A percentile compares a stretch with the other conserved stretches of the same genome.
Conservation (phyloP, 164 flowering plant genomes). For the Stephania cephalantha region DNA sequence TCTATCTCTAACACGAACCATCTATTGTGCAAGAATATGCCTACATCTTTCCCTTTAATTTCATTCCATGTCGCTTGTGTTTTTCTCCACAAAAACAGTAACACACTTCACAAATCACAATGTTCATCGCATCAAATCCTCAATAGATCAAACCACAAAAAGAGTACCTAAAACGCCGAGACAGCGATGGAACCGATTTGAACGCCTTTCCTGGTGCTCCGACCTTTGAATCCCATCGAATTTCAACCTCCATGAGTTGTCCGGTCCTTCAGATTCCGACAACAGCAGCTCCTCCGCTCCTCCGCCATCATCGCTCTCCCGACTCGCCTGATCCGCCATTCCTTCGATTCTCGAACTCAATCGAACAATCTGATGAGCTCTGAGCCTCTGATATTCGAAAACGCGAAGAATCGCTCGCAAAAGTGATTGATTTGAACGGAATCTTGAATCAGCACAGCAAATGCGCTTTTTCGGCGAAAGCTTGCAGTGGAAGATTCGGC, state of each 20-base stretch:
- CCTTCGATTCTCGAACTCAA: not conserved
- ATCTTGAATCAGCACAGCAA: too few species aligned
- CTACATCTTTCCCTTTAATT: not conserved
- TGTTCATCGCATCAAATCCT: not conserved
- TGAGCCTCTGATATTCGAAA: not conserved
- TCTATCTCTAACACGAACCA: not conserved
- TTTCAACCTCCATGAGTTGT: constrained; percentile 75
- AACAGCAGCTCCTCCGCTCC: constrained; percentile 25
- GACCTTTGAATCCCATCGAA: constrained; percentile 60
- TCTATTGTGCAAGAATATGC: not conserved
- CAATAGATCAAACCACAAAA: not conserved
- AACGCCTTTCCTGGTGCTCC: constrained; percentile 47
- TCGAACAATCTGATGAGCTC: not conserved
- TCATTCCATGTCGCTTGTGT: not conserved
- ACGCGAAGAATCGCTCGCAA: not conserved
- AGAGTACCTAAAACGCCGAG: constrained; percentile 61
- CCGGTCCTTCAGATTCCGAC: constrained; percentile 26
- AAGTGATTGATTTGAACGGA: too few species aligned
- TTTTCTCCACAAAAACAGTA: not conserved
- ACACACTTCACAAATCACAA: not conserved
- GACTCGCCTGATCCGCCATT: constrained; percentile 32
- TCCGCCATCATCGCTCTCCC: constrained; percentile 14
- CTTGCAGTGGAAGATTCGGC: too few species aligned
- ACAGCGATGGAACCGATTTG: constrained; percentile 59
- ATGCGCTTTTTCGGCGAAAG: too few species aligned